Percentiles rank a stretch among this genome's conserved stretches.
phyloP scores from a whole-genome alignment of 306 rosid genomes.

The Lathyrus aphaca region DNA sequence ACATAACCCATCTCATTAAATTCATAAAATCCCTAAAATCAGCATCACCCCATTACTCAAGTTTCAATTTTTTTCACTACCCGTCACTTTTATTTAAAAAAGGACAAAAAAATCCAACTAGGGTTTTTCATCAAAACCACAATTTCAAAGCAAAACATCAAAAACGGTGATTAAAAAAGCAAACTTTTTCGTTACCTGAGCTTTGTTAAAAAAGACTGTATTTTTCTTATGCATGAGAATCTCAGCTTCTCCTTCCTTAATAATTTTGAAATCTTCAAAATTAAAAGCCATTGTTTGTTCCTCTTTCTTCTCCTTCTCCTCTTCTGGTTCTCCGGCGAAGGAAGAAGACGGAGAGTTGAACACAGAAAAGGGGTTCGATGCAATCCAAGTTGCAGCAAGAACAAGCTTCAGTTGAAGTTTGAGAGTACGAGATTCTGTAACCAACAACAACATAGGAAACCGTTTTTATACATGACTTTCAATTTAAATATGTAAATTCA shows the following conservation, averaged over 20 bases:
- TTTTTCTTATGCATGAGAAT: slow-evolving; percentile 93
- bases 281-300: slow-evolving; percentile 60
- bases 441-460: slow-evolving; percentile 8
- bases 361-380: slow-evolving; percentile 3
- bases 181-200: slow-evolving; percentile 63
- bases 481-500: background rate
- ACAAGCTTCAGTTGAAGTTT: slow-evolving; percentile 36
- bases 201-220: slow-evolving; percentile 83
- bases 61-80: background rate
- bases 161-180: slow-evolving; percentile 18
- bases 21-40: background rate
- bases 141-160: slow-evolving; percentile 11
- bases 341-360: slow-evolving; percentile 8
- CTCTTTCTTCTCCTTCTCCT: background rate
- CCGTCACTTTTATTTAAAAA: background rate
- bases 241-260: slow-evolving; percentile 99
- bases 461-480: slow-evolving; percentile 33
- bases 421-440: slow-evolving; percentile 24
- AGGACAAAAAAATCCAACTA: background rate
- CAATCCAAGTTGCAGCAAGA: background rate
- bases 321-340: background rate
- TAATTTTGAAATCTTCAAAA: slow-evolving; percentile 66
- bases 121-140: slow-evolving; percentile 30
- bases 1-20: slow-evolving; percentile 9
- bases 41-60: slow-evolving; percentile 12